Percentiles rank a stretch among this genome's conserved stretches.
phyloP scores from a whole-genome alignment of 306 rosid genomes.

The Prunus kanzakura region DNA sequence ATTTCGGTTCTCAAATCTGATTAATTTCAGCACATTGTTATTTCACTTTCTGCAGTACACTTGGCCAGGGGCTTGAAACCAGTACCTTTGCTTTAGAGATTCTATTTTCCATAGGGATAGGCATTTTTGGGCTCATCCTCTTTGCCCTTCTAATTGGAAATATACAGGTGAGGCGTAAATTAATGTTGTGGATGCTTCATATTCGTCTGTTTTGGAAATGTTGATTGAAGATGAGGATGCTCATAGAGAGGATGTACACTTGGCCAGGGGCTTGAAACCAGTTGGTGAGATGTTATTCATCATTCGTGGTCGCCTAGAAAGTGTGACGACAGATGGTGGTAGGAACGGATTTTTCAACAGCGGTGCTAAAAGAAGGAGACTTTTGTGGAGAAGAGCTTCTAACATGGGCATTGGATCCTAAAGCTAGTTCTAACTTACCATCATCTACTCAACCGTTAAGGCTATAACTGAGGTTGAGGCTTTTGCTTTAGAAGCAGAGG shows the following conservation, averaged over 20 bases:
- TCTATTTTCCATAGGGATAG: conserved; percentile 69
- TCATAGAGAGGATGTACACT: too few species aligned
- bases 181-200: background rate
- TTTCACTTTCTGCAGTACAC: conserved; percentile 64
- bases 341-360: conserved; percentile 90
- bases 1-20: background rate
- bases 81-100: conserved; percentile 74
- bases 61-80: conserved; percentile 88
- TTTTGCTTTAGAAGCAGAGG: conserved; percentile 88
- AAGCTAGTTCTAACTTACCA: conserved; percentile 71
- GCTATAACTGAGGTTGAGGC: conserved; percentile 89
- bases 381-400: conserved; percentile 90
- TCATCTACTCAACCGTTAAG: conserved; percentile 73
- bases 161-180: conserved; percentile 57
- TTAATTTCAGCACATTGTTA: conserved; percentile 7
- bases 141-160: conserved; percentile 86
- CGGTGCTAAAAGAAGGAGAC: conserved; percentile 71
- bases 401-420: conserved; percentile 88
- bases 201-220: background rate
- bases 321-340: conserved; percentile 90
- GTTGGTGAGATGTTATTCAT: conserved; percentile 61
- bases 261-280: conserved; percentile 17
- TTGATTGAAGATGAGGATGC: background rate
- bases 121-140: conserved; percentile 67
- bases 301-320: conserved; percentile 66